Percentiles rank a stretch among this genome's conserved stretches.
phyloP scores from a whole-genome alignment of 2,329 filamentous ascomycete genomes.

The Pseudogymnoascus sp. region DNA sequence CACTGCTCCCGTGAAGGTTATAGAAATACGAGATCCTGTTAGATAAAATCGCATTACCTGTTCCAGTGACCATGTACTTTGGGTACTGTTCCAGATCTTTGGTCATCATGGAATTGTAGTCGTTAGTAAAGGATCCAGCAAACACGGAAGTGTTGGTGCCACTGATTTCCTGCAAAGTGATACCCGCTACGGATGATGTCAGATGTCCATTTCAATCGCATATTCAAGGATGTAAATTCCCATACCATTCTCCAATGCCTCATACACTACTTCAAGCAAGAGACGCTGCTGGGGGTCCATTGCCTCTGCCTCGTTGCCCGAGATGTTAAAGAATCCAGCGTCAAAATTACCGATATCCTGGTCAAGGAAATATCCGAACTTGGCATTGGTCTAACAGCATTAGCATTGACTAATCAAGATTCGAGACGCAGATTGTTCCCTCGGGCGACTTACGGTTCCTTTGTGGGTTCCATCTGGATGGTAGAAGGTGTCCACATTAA shows the following conservation, averaged over 20 bases:
- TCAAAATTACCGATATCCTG: too few species aligned
- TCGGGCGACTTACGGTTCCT: too few species aligned
- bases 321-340: constrained; percentile 56
- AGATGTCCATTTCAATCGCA: too few species aligned
- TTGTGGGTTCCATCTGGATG: background rate
- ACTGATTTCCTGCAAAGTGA: too few species aligned
- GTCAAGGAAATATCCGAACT: too few species aligned
- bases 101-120: too few species aligned
- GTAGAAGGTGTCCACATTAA: background rate
- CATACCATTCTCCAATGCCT: constrained; percentile 38
- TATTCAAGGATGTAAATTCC: background rate
- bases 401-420: background rate
- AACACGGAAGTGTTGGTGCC: too few species aligned
- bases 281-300: constrained; percentile 74
- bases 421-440: background rate
- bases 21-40: constrained; percentile 29
- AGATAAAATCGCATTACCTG: constrained; percentile 10
- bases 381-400: too few species aligned
- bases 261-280: constrained; percentile 66
- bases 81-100: too few species aligned
- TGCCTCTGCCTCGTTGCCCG: constrained; percentile 66
- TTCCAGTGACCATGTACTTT: background rate
- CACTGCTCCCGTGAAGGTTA: constrained; percentile 22
- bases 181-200: too few species aligned
- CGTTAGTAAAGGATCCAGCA: too few species aligned